Evolutionary conservation across 352 stramenopile species (phyloP).

Genomic region (Pythium pyrilobum): DNA sequence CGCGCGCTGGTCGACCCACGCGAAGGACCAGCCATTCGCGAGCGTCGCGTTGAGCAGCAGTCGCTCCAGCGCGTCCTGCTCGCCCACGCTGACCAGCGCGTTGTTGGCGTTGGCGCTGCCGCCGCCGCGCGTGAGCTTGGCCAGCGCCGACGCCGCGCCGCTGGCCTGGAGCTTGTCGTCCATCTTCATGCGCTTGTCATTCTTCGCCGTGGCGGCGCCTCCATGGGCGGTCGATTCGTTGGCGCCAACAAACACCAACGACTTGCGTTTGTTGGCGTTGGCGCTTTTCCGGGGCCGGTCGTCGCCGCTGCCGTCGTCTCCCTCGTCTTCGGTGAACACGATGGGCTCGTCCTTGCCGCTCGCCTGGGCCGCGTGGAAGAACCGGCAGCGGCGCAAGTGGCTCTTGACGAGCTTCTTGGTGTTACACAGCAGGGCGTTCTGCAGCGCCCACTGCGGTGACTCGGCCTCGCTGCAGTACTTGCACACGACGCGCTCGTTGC

Average conservation of each 20-base stretch:
- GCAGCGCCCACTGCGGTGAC: slow-evolving; percentile 20
- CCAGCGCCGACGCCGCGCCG: slow-evolving; percentile 2
- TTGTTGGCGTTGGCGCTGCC: background rate
- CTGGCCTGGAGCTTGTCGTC: background rate
- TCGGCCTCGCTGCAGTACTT: slow-evolving; percentile 24
- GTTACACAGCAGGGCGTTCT: slow-evolving; percentile 26
- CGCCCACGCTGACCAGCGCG: background rate
- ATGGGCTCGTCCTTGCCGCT: slow-evolving; percentile 10
- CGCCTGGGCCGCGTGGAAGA: slow-evolving; percentile 14
- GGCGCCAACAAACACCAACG: slow-evolving; percentile 2
- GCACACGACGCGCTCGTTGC: slow-evolving; percentile 24
- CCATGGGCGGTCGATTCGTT: background rate
- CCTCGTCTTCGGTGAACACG: slow-evolving; percentile 23
- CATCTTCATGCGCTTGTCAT: slow-evolving; percentile 3
- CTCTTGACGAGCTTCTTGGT: slow-evolving; percentile 26
- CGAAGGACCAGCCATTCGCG: slow-evolving; percentile 15
- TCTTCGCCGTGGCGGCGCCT: background rate
- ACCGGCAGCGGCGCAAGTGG: slow-evolving; percentile 19
- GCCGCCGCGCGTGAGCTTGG: slow-evolving; percentile 1
- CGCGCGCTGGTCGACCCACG: slow-evolving; percentile 18
- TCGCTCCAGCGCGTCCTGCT: slow-evolving; percentile 12
- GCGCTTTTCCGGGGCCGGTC: background rate
- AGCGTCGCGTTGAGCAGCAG: slow-evolving; percentile 19
- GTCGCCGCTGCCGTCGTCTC: background rate
- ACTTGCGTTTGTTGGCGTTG: slow-evolving; percentile 8